Evolutionary conservation across 1,284 basidiomycete genomes (phyloP).

Genomic region (Marasmius tenuissimus): DNA sequence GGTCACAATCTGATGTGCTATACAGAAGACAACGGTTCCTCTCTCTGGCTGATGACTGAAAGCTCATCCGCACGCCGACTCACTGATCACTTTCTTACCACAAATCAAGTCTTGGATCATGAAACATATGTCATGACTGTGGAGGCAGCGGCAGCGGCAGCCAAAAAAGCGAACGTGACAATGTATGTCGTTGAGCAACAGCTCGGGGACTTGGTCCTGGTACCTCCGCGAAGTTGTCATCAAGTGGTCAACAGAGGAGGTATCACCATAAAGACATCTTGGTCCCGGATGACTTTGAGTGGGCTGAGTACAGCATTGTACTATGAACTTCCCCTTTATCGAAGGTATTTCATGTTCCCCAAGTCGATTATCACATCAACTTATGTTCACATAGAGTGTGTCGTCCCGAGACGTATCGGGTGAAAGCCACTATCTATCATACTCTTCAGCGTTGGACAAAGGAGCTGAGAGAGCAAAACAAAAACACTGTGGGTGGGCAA

Average conservation of each 20-base stretch:
- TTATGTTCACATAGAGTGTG: conserved; percentile 53
- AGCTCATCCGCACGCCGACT: conserved; percentile 50
- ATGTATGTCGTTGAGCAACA: conserved; percentile 70
- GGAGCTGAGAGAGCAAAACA: conserved; percentile 20
- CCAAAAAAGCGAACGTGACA: conserved; percentile 38
- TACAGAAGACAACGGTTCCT: conserved; percentile 64
- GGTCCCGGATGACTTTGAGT: conserved; percentile 74
- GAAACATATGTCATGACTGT: conserved; percentile 63
- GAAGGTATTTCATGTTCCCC: conserved; percentile 43
- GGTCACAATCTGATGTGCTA: conserved; percentile 83
- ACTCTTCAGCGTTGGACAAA: conserved; percentile 42
- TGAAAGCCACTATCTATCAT: conserved; percentile 63
- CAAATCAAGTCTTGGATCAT: conserved; percentile 67
- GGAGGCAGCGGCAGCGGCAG: conserved; percentile 62
- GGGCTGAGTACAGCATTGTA: conserved; percentile 59
- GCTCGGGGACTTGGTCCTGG: conserved; percentile 74
- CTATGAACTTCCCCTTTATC: conserved; percentile 74
- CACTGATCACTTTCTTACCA: conserved; percentile 55
- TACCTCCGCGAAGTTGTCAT: conserved; percentile 74
- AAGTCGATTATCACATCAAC: conserved; percentile 10
- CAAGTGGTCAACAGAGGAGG: conserved; percentile 78
- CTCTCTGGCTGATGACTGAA: conserved; percentile 82
- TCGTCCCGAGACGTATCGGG: conserved; percentile 69
- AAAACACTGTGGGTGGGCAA: not conserved
- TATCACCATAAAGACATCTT: conserved; percentile 74